Evolutionary conservation across 2,329 filamentous ascomycete genomes (phyloP), one percentile per base, ranked within the genome.

Genomic region (Fusarium illudens): DNA sequence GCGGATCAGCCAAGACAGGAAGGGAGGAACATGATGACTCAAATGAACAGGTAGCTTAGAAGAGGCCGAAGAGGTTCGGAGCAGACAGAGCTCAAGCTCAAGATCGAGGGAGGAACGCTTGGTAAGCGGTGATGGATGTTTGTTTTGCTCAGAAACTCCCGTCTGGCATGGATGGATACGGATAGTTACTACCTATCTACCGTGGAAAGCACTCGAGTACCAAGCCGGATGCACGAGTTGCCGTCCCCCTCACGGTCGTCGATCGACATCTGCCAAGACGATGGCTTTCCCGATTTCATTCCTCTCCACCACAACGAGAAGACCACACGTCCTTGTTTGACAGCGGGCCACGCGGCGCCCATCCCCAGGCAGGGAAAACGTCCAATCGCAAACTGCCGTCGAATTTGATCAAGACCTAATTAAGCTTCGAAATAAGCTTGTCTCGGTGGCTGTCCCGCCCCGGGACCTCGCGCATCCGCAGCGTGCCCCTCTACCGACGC

Each of bases 401-500:
- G 42, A 15, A 25, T 25, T 25, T 22, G 33, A 58, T 50, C 25
- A 42, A 55, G 57, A 29, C 11, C 37, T 11, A 32, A 32, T 61
- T 72, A 71, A 72, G 67, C 70, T 72, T 72, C 56, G 58, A 69
- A 69, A 72, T 72, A 72, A 72, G 70, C 70, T 72, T 72, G 70
- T 72, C 62, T 71, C 44, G 30, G 32, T 65, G 58, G 57, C 64
- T 60, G 48, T 15, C 30, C 39, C 39, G 17, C 33, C 33, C 25
- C 57, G 61, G 61, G 49, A 62, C 42, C 55, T 72, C 55, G 54
- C 53, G 17, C 59, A 61, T 72, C 60, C 58, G 69, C 46, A 33
- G 46, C 42, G 22, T 25, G n/a, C n/a, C n/a, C 36, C 44, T 55
- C 29, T 67, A 50, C 49, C 11, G 10, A 19, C 55, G 29, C 54